phyloP scores from a whole-genome alignment of 2,329 filamentous ascomycete species.

The Phyllosticta citrichinensis region DNA sequence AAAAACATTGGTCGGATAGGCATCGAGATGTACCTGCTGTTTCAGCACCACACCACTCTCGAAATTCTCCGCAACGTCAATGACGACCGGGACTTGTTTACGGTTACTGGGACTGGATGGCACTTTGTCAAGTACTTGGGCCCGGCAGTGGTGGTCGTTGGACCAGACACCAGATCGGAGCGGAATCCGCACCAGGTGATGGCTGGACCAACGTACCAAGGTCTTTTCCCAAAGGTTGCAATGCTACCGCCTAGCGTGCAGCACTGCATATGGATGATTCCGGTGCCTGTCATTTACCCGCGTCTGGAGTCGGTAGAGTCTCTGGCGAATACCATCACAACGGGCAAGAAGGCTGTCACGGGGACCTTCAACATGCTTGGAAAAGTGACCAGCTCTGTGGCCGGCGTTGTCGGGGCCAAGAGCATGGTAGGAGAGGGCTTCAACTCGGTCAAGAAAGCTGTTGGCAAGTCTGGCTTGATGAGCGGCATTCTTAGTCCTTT shows the following conservation, averaged over 20 bases:
- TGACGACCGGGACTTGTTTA: conserved; percentile 87
- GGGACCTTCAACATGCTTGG: conserved; percentile 93
- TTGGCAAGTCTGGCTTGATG: conserved; percentile 93
- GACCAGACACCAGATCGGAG: conserved; percentile 86
- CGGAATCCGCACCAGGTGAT: conserved; percentile 84
- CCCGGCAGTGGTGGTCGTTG: conserved; percentile 79
- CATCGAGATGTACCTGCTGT: conserved; percentile 94
- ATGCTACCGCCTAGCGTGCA: conserved; percentile 85
- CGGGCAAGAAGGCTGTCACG: conserved; percentile 92
- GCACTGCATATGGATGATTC: conserved; percentile 93
- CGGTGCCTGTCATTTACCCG: conserved; percentile 84
- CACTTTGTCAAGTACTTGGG: conserved; percentile 97
- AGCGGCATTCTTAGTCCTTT: conserved; percentile 92
- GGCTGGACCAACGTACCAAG: conserved; percentile 93
- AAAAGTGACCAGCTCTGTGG: conserved; percentile 89
- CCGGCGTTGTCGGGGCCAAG: conserved; percentile 90
- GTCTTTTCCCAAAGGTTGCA: conserved; percentile 90
- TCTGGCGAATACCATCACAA: conserved; percentile 80
- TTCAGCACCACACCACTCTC: conserved; percentile 94
- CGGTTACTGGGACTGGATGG: conserved; percentile 94
- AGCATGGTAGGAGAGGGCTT: conserved; percentile 89
- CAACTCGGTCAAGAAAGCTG: conserved; percentile 88
- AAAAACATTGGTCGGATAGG: conserved; percentile 95
- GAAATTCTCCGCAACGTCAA: conserved; percentile 85
- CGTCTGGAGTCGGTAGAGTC: conserved; percentile 86